phyloP scores from a whole-genome alignment of 768 basidiomycete species.

The Hydnomerulius pinastri region DNA sequence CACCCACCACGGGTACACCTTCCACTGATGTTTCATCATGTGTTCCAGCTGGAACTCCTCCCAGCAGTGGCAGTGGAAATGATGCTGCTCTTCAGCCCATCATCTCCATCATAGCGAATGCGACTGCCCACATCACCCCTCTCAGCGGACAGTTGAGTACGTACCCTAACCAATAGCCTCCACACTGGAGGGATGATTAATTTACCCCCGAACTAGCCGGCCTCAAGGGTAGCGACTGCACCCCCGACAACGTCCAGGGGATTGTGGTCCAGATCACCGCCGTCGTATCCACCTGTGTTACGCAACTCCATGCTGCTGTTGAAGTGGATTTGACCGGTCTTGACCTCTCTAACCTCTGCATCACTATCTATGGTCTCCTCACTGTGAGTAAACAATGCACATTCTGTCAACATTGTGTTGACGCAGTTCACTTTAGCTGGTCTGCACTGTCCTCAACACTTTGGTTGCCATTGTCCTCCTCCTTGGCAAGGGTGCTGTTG shows the following conservation, averaged over 20 bases:
- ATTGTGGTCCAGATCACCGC: conserved; percentile 4
- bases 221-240: not conserved
- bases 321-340: not conserved
- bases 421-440: not conserved
- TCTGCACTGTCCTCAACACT: not conserved
- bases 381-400: not conserved
- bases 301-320: not conserved
- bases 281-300: not conserved
- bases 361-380: not conserved
- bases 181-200: not conserved
- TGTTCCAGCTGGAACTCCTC: not conserved
- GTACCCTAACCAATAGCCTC: not conserved
- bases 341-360: not conserved
- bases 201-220: not conserved
- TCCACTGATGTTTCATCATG: not conserved
- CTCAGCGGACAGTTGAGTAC: not conserved
- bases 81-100: conserved; percentile 1
- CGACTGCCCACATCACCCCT: not conserved
- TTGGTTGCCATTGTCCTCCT: not conserved
- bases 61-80: not conserved
- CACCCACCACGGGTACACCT: not conserved
- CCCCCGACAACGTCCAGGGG: not conserved
- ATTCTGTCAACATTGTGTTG: not conserved
- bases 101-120: not conserved
- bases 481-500: not conserved